phyloP scores from a whole-genome alignment of 2,329 filamentous ascomycete genomes.

The Colletotrichum sp. region DNA sequence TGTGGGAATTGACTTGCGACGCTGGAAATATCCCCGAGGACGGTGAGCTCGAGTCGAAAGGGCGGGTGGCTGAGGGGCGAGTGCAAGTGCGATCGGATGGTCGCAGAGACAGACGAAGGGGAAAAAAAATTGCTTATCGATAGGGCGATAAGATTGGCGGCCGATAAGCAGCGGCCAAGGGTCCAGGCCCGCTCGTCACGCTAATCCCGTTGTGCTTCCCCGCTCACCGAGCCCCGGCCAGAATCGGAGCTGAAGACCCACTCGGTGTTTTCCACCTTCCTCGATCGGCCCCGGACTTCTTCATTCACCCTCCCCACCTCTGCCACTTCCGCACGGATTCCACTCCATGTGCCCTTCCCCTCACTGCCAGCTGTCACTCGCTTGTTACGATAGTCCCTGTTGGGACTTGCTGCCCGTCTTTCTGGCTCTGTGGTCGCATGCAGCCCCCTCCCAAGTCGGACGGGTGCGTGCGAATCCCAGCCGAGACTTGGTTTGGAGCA shows the following conservation, averaged over 20 bases:
- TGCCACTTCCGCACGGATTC: neutral
- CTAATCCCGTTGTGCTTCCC: neutral
- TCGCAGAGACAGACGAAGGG: neutral
- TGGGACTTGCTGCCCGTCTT: neutral
- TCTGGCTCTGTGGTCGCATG: neutral
- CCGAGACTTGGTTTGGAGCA: neutral
- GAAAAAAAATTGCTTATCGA: conserved; percentile 14
- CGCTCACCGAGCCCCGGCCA: neutral
- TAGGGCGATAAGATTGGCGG: neutral
- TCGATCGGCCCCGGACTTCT: neutral
- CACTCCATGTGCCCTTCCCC: neutral
- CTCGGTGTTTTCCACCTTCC: neutral
- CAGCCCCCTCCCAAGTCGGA: neutral
- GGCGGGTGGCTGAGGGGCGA: neutral
- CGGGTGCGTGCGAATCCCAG: neutral
- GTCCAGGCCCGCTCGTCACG: neutral
- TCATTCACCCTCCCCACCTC: neutral
- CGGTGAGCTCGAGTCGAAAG: neutral
- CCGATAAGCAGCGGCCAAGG: neutral
- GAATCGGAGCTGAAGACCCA: conserved; percentile 3
- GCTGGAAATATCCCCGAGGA: neutral
- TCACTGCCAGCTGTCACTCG: conserved; percentile 2
- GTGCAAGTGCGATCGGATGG: neutral
- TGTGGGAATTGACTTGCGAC: neutral
- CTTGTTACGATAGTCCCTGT: neutral